Evolutionary conservation across 139 green algal species (phyloP).

Genomic region (Pseudopediastrum boryanum): DNA sequence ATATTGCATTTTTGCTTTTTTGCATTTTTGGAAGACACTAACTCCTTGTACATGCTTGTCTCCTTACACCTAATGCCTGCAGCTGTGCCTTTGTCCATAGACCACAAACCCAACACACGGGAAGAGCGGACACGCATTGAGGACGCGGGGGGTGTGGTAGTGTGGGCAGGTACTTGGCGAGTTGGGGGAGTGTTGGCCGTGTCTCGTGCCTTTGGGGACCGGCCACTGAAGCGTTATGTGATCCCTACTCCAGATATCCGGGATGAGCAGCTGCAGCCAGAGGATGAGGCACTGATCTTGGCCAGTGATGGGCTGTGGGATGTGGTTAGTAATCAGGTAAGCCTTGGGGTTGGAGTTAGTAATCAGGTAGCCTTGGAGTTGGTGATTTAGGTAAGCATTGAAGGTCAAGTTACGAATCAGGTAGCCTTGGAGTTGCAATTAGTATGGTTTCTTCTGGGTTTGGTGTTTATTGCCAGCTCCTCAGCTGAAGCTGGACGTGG

Average conservation of each 20-base stretch:
- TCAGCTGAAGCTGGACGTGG: too few relatives aligned
- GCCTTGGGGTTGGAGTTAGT: too few relatives aligned
- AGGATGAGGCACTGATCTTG: constrained; percentile 83
- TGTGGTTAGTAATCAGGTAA: constrained; percentile 80
- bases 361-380: too few relatives aligned
- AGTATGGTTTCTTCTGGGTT: too few relatives aligned
- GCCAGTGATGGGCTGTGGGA: constrained; percentile 96
- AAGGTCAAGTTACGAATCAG: too few relatives aligned
- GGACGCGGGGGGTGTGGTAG: constrained; percentile 86
- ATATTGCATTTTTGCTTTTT: too few relatives aligned
- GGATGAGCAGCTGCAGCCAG: constrained; percentile 67
- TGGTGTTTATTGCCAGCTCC: too few relatives aligned
- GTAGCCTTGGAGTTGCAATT: too few relatives aligned
- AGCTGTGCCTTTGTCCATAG: constrained; percentile 72
- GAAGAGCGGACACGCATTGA: constrained; percentile 94
- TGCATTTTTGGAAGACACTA: too few relatives aligned
- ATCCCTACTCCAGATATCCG: constrained; percentile 81
- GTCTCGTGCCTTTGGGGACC: constrained; percentile 93
- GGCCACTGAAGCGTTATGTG: constrained; percentile 89
- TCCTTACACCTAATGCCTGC: too few relatives aligned
- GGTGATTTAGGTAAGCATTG: too few relatives aligned
- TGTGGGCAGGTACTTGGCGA: constrained; percentile 94
- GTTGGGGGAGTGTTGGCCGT: constrained; percentile 95
- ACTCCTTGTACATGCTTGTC: too few relatives aligned
- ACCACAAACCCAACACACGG: constrained; percentile 95